Percentiles rank a stretch among this genome's conserved stretches.
These are phyloP conservation scores for Eutrema japonicum DNA, from an alignment of 345 rosid species.

Conservation along the genomic window DNA sequence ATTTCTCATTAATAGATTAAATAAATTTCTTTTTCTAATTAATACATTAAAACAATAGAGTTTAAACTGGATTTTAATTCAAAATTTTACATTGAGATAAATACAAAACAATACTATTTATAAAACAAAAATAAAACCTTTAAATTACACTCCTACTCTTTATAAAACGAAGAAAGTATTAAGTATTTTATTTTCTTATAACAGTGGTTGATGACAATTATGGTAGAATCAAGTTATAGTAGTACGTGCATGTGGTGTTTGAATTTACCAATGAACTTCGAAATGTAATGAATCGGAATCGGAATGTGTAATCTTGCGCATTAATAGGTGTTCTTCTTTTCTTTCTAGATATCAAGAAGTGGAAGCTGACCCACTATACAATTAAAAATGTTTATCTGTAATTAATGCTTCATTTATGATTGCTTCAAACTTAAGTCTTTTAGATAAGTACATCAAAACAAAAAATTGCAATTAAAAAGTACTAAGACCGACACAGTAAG, in stretches of 20 bases:
- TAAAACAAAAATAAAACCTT: too few relatives aligned
- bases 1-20: too few relatives aligned
- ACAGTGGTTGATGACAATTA: slow-evolving; percentile 17
- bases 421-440: slow-evolving; percentile 25
- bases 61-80: too few relatives aligned
- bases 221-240: slow-evolving; percentile 25
- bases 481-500: slow-evolving; percentile 24
- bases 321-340: slow-evolving; percentile 27
- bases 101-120: too few relatives aligned
- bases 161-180: too few relatives aligned
- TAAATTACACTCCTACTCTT: too few relatives aligned
- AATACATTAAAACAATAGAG: too few relatives aligned
- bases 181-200: not conserved
- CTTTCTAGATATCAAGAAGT: slow-evolving; percentile 29
- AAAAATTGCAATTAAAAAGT: not conserved
- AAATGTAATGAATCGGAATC: not conserved
- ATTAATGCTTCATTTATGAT: slow-evolving; percentile 34
- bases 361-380: slow-evolving; percentile 18
- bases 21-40: too few relatives aligned
- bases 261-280: slow-evolving; percentile 30
- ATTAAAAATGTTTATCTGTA: slow-evolving; percentile 7
- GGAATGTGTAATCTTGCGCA: slow-evolving; percentile 40
- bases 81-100: too few relatives aligned
- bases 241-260: slow-evolving; percentile 24
- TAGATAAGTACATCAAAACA: slow-evolving; percentile 1